Evolutionary conservation across 1,284 basidiomycete genomes (phyloP), one percentile per base, ranked within the genome.

Genomic region (Athelia sp.): DNA sequence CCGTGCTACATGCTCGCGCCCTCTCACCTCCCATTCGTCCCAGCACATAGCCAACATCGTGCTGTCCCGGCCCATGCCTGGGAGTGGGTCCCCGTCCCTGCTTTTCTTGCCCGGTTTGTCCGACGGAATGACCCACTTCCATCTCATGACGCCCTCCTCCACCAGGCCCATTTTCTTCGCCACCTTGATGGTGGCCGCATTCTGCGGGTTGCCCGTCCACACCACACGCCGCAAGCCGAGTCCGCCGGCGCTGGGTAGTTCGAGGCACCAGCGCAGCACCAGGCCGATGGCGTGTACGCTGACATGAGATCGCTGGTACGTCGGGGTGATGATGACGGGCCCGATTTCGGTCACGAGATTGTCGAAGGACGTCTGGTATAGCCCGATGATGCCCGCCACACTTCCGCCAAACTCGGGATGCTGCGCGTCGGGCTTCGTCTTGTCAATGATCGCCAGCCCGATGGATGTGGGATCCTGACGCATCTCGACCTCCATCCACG

Each of bases 131-230:
- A 75, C 67, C 54, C 71, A 65, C n/a, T 65, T 58, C 81, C 81
- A 87, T 17, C 76, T 59, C 52, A 72, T 50, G 1, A 69, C 54
- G 0, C 76, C 79, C 59, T 90, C 87, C 29, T 63, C 48, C 56
- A 66, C 70, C 59, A 87, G 80, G 0, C 84, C 82, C 68, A 87
- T 67, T 40, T 76, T 71, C 63, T 76, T 65, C 13, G 84, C 87
- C 1, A 76, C 64, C 4, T 60, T 57, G 0, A 76, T 61, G 15
- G 81, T 83, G 0, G 69, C 59, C 3, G 46, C 52, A 55, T 90
- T 89, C 3, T 57, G 29, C 4, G 70, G 60, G 49, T 79, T 70
- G 19, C 80, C 70, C 21, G 62, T 60, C 82, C 84, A 90, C 50
- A 74, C 70, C 15, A 83, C 77, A 18, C 83, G 75, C 15, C 86